Conservation (phyloP, 225 moss, liverwort and hornwort genomes). For the Physcomitrellopsis africana region DNA sequence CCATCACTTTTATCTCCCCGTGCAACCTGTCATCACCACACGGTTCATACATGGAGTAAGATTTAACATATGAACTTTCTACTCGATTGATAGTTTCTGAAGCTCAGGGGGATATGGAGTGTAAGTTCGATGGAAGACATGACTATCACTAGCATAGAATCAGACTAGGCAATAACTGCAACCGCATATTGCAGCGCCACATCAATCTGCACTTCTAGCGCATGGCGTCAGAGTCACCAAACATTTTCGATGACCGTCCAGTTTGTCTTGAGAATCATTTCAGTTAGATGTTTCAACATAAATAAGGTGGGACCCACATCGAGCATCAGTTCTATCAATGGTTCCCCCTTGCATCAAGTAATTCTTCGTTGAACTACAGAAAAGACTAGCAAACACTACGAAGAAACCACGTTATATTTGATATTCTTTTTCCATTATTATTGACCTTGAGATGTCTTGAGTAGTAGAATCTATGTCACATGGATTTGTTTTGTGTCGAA, state of each 20-base stretch:
- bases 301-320: too few species aligned
- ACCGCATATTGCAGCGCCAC: neutral
- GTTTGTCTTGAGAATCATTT: neutral
- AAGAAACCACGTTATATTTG: too few species aligned
- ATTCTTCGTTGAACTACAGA: too few species aligned
- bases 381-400: too few species aligned
- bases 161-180: neutral
- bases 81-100: neutral
- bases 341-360: too few species aligned
- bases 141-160: neutral
- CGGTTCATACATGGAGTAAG: neutral
- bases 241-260: neutral
- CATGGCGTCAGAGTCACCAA: neutral
- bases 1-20: constrained; percentile 81
- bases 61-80: neutral
- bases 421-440: too few species aligned
- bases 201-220: neutral
- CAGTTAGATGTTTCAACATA: too few species aligned
- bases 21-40: constrained; percentile 60
- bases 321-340: too few species aligned
- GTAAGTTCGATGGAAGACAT: constrained; percentile 8
- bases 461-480: too few species aligned
- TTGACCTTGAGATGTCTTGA: too few species aligned
- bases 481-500: too few species aligned
- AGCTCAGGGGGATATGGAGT: neutral